Evolutionary conservation across 2,329 filamentous ascomycete species (phyloP), one percentile per base, ranked within the genome.

Genomic region (Phaeosphaeria sp.): DNA sequence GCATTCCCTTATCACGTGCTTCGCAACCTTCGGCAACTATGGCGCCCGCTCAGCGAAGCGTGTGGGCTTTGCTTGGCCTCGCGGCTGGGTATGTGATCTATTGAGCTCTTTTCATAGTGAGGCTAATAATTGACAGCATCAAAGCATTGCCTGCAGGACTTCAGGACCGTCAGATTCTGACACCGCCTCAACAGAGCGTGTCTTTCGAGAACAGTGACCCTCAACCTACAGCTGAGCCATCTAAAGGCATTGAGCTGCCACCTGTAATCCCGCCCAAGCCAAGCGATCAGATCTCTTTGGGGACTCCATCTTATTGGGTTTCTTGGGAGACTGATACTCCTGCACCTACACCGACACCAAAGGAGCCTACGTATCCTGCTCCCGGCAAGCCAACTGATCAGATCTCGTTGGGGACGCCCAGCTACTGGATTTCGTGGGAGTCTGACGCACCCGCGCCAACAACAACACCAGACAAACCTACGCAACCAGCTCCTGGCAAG

Each of bases 1-100:
- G 51, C 50, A 43, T 30, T 52, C 48, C 49, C 53, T 41, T 33
- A 25, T 50, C 21, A 50, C 47, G 62, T 27, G 30, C 51, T 20
- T 50, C 47, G 61, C 30, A 41, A 52, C 25, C 27, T 46, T 39
- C 22, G 21, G 52, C 27, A 22, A 61, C 50, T 33, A 74, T 74
- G 72, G 62, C 64, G 49, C 65, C 65, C 60, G 61, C 67, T 56
- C 62, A 63, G 52, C 64, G 60, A 20, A 64, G 60, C 42, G 58
- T 71, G 48, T 50, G 73, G 39, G 67, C 61, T 36, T 59, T 75
- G 56, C 63, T 75, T 25, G 63, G 65, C 21, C 61, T 75, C 23
- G 50, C 68, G 47, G 58, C 64, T 21, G 67, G 70, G 72, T 74
- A 42, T 23, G 64, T 58, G 30, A 43, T 11, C 30, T 9, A n/a